Conservation (phyloP, 805 yeast genomes). For the Metschnikowia sp. region DNA sequence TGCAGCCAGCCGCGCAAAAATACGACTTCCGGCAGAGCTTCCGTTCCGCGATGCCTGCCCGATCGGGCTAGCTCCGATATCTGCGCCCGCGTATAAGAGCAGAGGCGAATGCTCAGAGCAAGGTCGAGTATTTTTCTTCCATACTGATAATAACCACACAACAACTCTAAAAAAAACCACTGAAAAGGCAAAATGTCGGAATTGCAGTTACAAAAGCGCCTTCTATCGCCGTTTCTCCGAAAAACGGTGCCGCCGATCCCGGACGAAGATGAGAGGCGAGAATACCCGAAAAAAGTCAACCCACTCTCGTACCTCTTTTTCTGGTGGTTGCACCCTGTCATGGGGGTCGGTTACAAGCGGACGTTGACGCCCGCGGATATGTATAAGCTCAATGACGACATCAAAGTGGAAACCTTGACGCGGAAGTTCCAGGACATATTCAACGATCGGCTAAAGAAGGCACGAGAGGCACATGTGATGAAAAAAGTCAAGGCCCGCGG, state of each 20-base stretch:
- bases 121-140: background rate
- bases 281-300: conserved; percentile 44
- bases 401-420: conserved; percentile 33
- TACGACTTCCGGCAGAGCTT: background rate
- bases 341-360: conserved; percentile 67
- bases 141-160: background rate
- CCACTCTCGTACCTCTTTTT: conserved; percentile 45
- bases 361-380: conserved; percentile 65
- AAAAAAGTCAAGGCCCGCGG: conserved; percentile 27
- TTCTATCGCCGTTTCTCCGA: conserved; percentile 31
- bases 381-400: conserved; percentile 35
- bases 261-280: conserved; percentile 44
- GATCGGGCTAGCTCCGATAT: conserved; percentile 10
- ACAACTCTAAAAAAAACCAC: background rate
- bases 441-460: conserved; percentile 7
- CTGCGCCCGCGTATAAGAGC: conserved; percentile 7
- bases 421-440: conserved; percentile 18
- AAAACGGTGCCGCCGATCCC: conserved; percentile 51
- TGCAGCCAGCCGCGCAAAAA: conserved; percentile 1
- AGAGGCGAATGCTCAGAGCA: background rate
- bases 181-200: conserved; percentile 3
- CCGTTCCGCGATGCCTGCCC: conserved; percentile 7
- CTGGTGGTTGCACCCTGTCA: conserved; percentile 66
- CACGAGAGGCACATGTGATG: conserved; percentile 19
- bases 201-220: conserved; percentile 28